Base-by-base conservation (phyloP, 2,329 filamentous ascomycete genomes). In the Teratosphaeria destructans region DNA sequence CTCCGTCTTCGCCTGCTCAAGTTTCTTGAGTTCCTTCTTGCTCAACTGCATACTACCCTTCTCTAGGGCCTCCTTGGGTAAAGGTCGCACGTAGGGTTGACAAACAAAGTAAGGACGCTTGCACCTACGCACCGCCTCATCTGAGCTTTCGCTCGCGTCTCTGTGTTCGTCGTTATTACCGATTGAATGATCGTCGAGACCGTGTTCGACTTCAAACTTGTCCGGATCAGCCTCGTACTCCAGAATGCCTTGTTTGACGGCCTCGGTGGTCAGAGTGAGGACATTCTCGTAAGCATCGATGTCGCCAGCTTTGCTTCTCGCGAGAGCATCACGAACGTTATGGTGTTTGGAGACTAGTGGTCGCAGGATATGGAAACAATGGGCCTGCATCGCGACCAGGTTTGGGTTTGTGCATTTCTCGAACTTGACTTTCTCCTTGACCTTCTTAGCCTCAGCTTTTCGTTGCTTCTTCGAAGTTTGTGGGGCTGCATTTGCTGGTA, bases 331-430 rank as follows among this genome's bases (percentile, higher is more conserved):
- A 35, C 94, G 84, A 35, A 97, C 85, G 65, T 94, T 82, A 27
- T 89, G 92, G 74, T 96, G 89, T 62, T 81, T 82, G 2, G 85
- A 80, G 37, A 99, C 85, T 27, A 97, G 82, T 35, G 93, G 86
- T 16, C 93, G 84, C 26, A 97, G 82, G 29, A 99, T 82, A 72
- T 95, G 89, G 79, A 99, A 99, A 52, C 96, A 82, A 73, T 99
- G 94, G 0, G 90, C 85, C 73, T 97, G 92, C 81, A 96, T 89
- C 37, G 85, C 85, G 11, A 82, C 80, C 55, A 96, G 78, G 72
- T 94, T 97, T 4, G 70, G 79, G 27, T 81, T 80, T 3, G 70
- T 72, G 77, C 83, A 68, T 64, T 76, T 73, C 61, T 77, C 75
- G 12, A 67, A 64, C 63, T 78, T 78, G 76, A 78, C 76, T 62